Conservation (phyloP, 352 stramenopile genomes). For the Pythium apleroticum region DNA sequence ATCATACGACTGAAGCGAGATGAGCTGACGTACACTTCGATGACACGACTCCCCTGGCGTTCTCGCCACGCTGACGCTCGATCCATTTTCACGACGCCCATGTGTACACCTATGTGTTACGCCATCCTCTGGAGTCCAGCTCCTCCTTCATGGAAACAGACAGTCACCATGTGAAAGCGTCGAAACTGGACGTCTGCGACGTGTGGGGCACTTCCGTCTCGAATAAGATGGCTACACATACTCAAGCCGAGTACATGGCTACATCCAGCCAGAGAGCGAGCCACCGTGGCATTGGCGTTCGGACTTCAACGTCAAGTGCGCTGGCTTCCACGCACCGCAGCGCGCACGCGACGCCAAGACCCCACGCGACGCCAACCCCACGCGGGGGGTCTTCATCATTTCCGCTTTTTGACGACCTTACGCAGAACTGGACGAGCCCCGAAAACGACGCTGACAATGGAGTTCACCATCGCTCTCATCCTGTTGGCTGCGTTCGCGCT, state of each 20-base stretch:
- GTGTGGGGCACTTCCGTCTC: slow-evolving; percentile 14
- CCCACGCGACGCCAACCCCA: too few relatives aligned
- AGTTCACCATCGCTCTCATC: neutral
- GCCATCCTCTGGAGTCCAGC: neutral
- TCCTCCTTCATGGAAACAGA: too few relatives aligned
- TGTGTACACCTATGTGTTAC: too few relatives aligned
- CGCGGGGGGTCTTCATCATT: slow-evolving; percentile 8
- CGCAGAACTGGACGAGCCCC: neutral
- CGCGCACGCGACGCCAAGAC: neutral
- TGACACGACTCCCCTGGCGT: too few relatives aligned
- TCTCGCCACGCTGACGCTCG: neutral
- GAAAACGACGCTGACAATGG: slow-evolving; percentile 9
- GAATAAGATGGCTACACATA: slow-evolving; percentile 34
- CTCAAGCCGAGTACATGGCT: slow-evolving; percentile 18
- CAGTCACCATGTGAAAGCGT: neutral
- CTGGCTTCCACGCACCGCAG: neutral
- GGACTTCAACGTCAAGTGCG: neutral
- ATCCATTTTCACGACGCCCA: too few relatives aligned
- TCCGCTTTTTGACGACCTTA: neutral
- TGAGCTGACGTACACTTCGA: too few relatives aligned
- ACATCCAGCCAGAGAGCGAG: slow-evolving; percentile 9
- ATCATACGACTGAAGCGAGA: too few relatives aligned
- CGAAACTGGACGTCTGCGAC: slow-evolving; percentile 18
- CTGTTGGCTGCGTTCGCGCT: slow-evolving; percentile 4
- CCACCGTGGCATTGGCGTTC: neutral